Conservation (phyloP, 805 yeast species). For the Candida odintsovae region DNA sequence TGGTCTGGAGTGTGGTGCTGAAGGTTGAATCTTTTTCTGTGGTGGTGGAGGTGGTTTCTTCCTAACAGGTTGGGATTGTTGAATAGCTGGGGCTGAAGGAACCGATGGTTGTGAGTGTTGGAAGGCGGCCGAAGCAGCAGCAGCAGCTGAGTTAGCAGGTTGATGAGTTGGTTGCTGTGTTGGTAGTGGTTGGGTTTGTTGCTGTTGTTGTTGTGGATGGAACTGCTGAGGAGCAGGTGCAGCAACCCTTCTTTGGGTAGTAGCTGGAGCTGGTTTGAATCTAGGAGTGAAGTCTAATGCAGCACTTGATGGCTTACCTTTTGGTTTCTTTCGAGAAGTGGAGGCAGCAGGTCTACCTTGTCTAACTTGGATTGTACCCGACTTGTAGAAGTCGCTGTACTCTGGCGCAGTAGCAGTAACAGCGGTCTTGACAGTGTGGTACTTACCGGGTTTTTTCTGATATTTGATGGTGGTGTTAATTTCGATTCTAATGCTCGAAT, state of each 20-base stretch:
- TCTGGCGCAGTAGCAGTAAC: constrained; percentile 58
- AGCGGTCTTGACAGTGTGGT: constrained; percentile 66
- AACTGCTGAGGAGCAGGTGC: constrained; percentile 25
- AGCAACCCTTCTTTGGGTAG: constrained; percentile 20
- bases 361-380: constrained; percentile 77
- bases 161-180: constrained; percentile 1
- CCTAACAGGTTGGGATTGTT: constrained; percentile 6
- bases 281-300: constrained; percentile 26
- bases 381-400: constrained; percentile 73
- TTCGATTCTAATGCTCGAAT: constrained; percentile 51
- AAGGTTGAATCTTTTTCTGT: constrained; percentile 22
- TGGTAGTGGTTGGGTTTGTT: constrained; percentile 4
- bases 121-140: constrained; percentile 35
- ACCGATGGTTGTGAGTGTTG: constrained; percentile 23
- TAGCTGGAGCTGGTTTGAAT: constrained; percentile 8
- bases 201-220: constrained; percentile 11
- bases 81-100: constrained; percentile 24
- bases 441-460: constrained; percentile 84
- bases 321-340: constrained; percentile 70
- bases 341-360: constrained; percentile 74
- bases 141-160: constrained; percentile 11
- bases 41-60: constrained; percentile 24
- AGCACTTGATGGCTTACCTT: constrained; percentile 33
- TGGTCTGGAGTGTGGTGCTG: constrained; percentile 38
- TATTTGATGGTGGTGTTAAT: constrained; percentile 73